Evolutionary conservation across 768 basidiomycete genomes (phyloP).

Genomic region (Lactarius deliciosus): DNA sequence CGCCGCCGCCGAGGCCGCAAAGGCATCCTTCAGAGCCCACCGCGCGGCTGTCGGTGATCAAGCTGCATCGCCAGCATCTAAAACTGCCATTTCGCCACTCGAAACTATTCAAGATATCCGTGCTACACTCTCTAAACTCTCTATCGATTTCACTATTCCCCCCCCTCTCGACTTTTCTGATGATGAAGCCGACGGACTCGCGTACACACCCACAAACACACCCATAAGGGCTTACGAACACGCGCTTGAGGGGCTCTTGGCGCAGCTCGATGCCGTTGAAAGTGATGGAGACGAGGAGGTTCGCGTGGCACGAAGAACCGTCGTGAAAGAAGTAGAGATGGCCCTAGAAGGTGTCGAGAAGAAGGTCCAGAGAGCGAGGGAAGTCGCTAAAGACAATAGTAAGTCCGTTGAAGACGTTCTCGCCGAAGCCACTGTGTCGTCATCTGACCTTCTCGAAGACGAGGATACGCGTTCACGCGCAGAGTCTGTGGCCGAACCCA

Average conservation of each 20-base stretch:
- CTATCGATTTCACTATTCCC: conserved; percentile 21
- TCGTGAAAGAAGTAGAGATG: conserved; percentile 58
- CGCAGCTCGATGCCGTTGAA: conserved; percentile 65
- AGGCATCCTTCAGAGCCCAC: conserved; percentile 26
- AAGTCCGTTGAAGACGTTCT: neutral
- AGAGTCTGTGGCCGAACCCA: neutral
- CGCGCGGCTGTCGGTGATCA: conserved; percentile 13
- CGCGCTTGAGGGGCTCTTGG: conserved; percentile 59
- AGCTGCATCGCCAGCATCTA: neutral
- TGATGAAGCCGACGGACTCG: conserved; percentile 40
- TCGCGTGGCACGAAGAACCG: conserved; percentile 47
- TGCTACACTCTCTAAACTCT: conserved; percentile 11
- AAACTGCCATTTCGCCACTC: neutral
- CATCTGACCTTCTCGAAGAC: neutral
- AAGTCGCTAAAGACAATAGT: neutral
- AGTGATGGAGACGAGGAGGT: conserved; percentile 59
- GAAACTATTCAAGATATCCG: conserved; percentile 16
- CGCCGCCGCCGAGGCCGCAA: conserved; percentile 13
- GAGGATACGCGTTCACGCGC: neutral
- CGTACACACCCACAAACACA: conserved; percentile 61
- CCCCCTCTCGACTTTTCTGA: conserved; percentile 20
- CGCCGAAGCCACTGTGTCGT: neutral
- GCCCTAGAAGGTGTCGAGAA: conserved; percentile 56
- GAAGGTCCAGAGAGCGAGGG: conserved; percentile 12
- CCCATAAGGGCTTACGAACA: conserved; percentile 63